Evolutionary conservation across 495 filamentous ascomycete species (phyloP).

Genomic region (Annulohypoxylon moriforme): DNA sequence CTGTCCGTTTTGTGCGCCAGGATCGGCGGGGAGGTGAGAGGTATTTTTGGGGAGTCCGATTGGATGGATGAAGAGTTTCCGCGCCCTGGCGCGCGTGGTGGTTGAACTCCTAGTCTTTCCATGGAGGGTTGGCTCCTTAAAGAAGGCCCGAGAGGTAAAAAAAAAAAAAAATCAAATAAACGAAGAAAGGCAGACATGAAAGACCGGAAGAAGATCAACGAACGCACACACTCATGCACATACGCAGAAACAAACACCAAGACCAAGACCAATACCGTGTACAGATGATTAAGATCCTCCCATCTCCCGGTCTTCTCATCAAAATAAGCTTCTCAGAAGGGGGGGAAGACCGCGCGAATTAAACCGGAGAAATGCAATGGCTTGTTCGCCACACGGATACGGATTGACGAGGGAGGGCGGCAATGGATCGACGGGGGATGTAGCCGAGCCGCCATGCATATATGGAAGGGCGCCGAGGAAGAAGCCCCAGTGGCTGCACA

Average conservation of each 20-base stretch:
- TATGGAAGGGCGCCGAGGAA: constrained; percentile 24
- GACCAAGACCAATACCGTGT: constrained; percentile 16
- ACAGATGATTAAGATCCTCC: constrained; percentile 7
- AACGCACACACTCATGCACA: constrained; percentile 24
- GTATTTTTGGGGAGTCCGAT: constrained; percentile 22
- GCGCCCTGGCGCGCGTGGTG: constrained; percentile 11
- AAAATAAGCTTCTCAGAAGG: constrained; percentile 29
- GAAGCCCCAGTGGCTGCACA: constrained; percentile 25
- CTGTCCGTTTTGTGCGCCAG: constrained; percentile 30
- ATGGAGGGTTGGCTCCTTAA: neutral
- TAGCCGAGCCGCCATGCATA: constrained; percentile 43
- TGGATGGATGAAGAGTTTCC: constrained; percentile 19
- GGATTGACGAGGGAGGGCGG: constrained; percentile 29
- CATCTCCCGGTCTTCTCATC: constrained; percentile 19
- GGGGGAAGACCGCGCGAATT: constrained; percentile 11
- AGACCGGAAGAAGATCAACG: constrained; percentile 4
- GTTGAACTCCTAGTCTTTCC: constrained; percentile 2
- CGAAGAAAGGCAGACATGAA: neutral
- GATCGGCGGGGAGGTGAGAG: constrained; percentile 8
- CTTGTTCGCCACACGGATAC: constrained; percentile 40
- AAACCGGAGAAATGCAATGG: constrained; percentile 19
- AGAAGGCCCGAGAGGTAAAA: neutral
- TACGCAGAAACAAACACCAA: constrained; percentile 8
- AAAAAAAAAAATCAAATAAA: constrained; percentile 11
- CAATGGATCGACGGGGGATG: constrained; percentile 33